Base-by-base conservation (phyloP, 2,329 filamentous ascomycete species). In the Alternaria gansuensis region DNA sequence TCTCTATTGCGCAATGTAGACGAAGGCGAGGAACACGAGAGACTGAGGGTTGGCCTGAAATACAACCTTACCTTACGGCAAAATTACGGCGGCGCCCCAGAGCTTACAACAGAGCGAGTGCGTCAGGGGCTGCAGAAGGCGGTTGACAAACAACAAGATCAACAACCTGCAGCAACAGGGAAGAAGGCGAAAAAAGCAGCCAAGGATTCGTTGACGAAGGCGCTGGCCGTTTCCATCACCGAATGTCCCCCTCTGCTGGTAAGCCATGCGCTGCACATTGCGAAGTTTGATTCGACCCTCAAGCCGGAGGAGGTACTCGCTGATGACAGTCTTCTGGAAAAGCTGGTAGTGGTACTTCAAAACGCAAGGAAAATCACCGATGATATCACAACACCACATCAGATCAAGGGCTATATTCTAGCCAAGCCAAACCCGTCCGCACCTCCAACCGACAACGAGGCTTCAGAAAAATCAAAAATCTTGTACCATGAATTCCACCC, bases 401-500 rank as follows among this genome's bases (percentile, higher is more conserved):
- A 80, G 3, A 87, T 90, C 45, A 91, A 87, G 44, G 94, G 95
- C 0, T 98, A 94, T 75, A 97, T 99, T 59, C 85, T 99, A 60
- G 93, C 93, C 0, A 96, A 88, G 64, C 74, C 77, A 13, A 78
- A 77, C 49, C 69, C 79, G 11, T 64, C 69, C 11, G 64, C 72
- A 36, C 37, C 67, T 14, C 72, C 71, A 28, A 75, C 78, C 9
- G 79, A 74, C 0, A 75, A 78, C 4, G 81, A 79, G 53, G 73
- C 79, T 9, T 77, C 80, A 4, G 80, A 82, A 8, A 76, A 76
- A 57, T 69, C 67, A 5, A 78, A 74, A 10, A 74, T 95, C 5
- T 81, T 96, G 2, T 99, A 97, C 72, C 91, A 97, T 54, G 95
- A 99, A 70, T 98, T 97, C 69, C 94, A 98, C 68, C 95, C 95